Evolutionary conservation across 2,329 filamentous ascomycete species (phyloP).

Genomic region (Cercospora citrullina): DNA sequence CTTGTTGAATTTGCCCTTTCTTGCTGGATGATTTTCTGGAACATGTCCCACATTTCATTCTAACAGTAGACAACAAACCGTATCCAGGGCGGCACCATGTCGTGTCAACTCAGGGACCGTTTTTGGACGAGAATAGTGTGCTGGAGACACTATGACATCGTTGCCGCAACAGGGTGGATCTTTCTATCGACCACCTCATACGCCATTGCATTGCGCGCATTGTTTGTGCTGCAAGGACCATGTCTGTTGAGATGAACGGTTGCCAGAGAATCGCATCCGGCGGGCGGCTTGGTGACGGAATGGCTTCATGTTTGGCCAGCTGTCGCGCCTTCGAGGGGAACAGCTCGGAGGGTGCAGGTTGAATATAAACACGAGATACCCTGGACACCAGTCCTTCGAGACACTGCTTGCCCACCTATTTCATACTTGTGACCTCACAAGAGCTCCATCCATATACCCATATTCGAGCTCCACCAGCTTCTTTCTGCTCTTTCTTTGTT

Average conservation of each 20-base stretch:
- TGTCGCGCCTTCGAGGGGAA: conserved; percentile 3
- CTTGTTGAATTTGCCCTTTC: background rate
- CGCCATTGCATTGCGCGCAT: conserved; percentile 7
- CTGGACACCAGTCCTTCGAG: conserved; percentile 8
- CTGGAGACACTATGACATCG: conserved; percentile 30
- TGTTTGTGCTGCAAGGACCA: conserved; percentile 4
- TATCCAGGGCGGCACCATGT: conserved; percentile 14
- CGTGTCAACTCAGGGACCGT: conserved; percentile 23
- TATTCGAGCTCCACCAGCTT: conserved; percentile 1
- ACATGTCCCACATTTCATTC: conserved; percentile 15
- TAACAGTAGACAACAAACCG: background rate
- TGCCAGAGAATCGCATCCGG: conserved; percentile 10
- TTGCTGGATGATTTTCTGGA: background rate
- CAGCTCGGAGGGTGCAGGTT: conserved; percentile 5
- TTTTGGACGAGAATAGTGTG: conserved; percentile 17
- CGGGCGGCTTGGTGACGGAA: conserved; percentile 8
- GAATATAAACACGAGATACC: conserved; percentile 20
- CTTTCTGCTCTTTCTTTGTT: background rate
- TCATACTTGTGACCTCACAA: conserved; percentile 9
- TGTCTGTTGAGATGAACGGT: conserved; percentile 15
- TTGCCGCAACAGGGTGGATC: conserved; percentile 25
- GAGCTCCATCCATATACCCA: conserved; percentile 7
- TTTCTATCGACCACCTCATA: conserved; percentile 10
- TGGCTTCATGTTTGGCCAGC: background rate
- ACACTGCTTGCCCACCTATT: conserved; percentile 5